Evolutionary conservation across 805 yeast genomes (phyloP).

Genomic region (Scheffersomyces coipomensis): DNA sequence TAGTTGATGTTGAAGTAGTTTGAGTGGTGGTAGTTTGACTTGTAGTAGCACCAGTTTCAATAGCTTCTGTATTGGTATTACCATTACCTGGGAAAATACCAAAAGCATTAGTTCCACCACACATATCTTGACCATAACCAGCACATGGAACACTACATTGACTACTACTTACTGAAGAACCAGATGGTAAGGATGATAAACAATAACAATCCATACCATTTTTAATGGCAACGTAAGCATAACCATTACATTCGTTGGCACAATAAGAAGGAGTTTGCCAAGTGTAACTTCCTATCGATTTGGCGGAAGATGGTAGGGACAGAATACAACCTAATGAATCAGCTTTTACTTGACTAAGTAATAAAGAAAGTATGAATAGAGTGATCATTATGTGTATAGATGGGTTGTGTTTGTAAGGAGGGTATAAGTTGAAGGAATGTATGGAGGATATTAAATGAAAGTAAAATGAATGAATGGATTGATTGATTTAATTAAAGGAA

Average conservation of each 20-base stretch:
- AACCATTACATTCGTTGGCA: conserved; percentile 24
- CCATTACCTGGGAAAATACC: conserved; percentile 28
- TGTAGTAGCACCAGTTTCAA: conserved; percentile 6
- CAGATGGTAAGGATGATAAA: conserved; percentile 28
- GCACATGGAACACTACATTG: conserved; percentile 29
- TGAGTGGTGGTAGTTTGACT: conserved; percentile 8
- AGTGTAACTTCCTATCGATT: conserved; percentile 17
- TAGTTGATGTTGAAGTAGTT: conserved; percentile 8
- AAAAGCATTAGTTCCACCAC: conserved; percentile 39
- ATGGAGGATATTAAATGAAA: too few relatives aligned
- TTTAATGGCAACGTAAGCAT: conserved; percentile 36
- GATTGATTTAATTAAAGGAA: too few relatives aligned
- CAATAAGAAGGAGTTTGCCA: conserved; percentile 33
- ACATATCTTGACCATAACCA: conserved; percentile 31
- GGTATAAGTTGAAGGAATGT: too few relatives aligned
- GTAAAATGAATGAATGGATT: too few relatives aligned
- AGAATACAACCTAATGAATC: conserved; percentile 26
- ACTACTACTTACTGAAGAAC: conserved; percentile 5
- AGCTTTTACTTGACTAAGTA: not conserved
- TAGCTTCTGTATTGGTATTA: conserved; percentile 1
- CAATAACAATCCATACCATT: conserved; percentile 40
- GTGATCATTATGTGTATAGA: too few relatives aligned
- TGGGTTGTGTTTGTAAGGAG: too few relatives aligned
- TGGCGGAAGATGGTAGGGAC: conserved; percentile 18
- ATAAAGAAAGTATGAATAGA: not conserved